phyloP scores from a whole-genome alignment of 495 filamentous ascomycete species.

The Neurospora sp. region DNA sequence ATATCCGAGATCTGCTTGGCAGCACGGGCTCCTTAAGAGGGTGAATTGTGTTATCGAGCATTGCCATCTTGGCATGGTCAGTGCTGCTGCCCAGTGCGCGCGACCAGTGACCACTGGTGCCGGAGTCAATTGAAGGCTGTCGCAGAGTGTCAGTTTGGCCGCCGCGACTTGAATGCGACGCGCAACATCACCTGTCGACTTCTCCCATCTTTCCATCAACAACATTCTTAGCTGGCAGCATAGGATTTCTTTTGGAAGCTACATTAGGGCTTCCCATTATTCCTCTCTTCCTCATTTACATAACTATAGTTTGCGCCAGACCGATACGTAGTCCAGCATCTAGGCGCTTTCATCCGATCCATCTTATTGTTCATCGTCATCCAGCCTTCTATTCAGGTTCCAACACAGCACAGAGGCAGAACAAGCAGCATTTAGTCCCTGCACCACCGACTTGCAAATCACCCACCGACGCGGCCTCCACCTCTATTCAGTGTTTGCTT shows the following conservation, averaged over 20 bases:
- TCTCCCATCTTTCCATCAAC: neutral
- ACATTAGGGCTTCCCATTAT: neutral
- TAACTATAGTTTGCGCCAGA: neutral
- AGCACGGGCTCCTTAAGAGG: neutral
- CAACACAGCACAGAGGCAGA: neutral
- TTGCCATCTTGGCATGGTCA: neutral
- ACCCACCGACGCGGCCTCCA: neutral
- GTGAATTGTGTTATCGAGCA: neutral
- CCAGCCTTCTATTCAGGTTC: neutral
- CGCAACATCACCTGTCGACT: neutral
- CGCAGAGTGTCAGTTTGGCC: neutral
- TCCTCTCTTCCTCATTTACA: neutral
- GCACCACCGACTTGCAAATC: neutral
- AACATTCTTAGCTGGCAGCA: neutral
- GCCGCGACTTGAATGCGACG: neutral
- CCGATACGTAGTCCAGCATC: neutral
- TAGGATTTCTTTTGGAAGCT: neutral
- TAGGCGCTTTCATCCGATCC: neutral
- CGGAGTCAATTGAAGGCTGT: neutral
- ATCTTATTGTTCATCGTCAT: neutral
- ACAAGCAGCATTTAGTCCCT: neutral
- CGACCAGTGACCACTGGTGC: neutral
- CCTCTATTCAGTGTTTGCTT: neutral
- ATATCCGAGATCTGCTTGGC: neutral
- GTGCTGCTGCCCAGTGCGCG: neutral